These are phyloP conservation scores for Neostapfia colusana DNA, from an alignment of 176 grass and related monocot genomes.

Conservation along the genomic window DNA sequence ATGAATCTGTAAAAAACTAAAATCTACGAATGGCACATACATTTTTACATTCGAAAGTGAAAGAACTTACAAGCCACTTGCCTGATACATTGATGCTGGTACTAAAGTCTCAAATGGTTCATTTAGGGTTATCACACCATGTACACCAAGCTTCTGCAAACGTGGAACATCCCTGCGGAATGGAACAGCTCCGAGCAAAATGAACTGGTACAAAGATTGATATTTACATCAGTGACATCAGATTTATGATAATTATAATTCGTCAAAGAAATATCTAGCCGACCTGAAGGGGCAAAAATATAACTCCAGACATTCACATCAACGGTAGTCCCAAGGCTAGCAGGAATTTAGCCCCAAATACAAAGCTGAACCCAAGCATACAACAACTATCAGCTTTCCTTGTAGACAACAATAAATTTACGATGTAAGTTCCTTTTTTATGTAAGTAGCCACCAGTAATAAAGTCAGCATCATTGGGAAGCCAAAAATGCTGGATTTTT, in stretches of 20 bases:
- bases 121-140: constrained; percentile 78
- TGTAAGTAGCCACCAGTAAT: background rate
- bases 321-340: background rate
- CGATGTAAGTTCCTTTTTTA: background rate
- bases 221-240: constrained; percentile 28
- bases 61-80: constrained; percentile 29
- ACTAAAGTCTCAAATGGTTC: constrained; percentile 93
- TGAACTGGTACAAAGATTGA: constrained; percentile 47
- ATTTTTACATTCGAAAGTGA: background rate
- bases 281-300: background rate
- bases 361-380: background rate
- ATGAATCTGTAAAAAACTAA: background rate
- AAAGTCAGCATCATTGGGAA: background rate
- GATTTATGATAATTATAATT: background rate
- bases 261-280: background rate
- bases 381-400: constrained; percentile 2
- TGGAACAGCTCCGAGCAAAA: constrained; percentile 92
- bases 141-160: constrained; percentile 70
- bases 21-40: background rate
- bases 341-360: background rate
- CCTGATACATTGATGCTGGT: constrained; percentile 69
- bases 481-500: background rate
- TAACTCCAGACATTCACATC: background rate
- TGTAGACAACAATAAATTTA: background rate
- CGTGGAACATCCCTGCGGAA: constrained; percentile 71